Base-by-base conservation (phyloP, 148 eudicot genomes). In the Limonium bicolor region DNA sequence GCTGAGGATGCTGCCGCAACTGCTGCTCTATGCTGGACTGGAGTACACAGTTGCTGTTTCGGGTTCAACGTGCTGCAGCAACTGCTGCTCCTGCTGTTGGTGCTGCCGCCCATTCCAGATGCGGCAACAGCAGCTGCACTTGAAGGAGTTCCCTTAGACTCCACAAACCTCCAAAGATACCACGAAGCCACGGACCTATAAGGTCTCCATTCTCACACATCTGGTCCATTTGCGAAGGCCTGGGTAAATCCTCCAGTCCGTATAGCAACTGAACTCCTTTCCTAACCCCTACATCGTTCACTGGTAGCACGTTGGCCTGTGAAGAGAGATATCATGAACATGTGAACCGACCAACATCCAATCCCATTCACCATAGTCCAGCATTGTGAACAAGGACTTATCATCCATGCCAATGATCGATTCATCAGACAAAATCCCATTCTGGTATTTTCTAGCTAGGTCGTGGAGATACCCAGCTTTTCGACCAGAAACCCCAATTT, bases 341-440 rank as follows among this genome's bases (percentile, higher is more conserved):
- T 74, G 20, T 74, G 81, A 23, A 74, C 81, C 4, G 76, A 70
- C 81, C 81, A 74, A 0, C 76, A 67, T 2, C 81, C 81, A 42
- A 74, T 74, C 1, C 81, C 81, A 50, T 70, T 74, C 20, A 74
- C 81, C 77, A 74, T 74, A 0, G 81, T 74, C n/a, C 14, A 74
- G 38, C 81, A 70, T 74, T 5, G 76, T 70, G 41, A 70, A 74
- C 30, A 74, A 54, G 0, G 76, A 70, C 56, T 74, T 70, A 54
- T 74, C 81, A 55, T 74, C 81, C 67, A 74, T 56, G n/a, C 31
- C 49, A 0, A 63, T 24, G 17, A 74, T 74, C 0, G 62, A 43
- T 0, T 55, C 43, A 61, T 74, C 77, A 0, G 81, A 66, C 2
- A 74, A 23, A 18, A 74, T 54, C 9, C 81, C 81, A 27, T 66